phyloP scores from a whole-genome alignment of 495 filamentous ascomycete species.

The Penicillium steckii region DNA sequence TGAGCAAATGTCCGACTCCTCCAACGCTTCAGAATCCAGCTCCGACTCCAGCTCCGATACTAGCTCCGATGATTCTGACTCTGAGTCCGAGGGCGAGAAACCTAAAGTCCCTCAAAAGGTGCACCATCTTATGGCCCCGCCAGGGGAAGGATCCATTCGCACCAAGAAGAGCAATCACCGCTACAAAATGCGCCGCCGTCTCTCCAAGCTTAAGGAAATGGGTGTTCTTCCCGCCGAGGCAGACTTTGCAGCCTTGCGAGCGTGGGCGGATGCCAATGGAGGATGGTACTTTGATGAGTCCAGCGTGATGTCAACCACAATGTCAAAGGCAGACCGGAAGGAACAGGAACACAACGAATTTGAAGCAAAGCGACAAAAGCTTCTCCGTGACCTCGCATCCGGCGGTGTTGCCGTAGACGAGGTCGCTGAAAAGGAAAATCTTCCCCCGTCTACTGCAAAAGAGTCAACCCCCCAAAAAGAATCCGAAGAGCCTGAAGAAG shows the following conservation, averaged over 20 bases:
- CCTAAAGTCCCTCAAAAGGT: neutral
- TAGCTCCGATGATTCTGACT: slow-evolving; percentile 31
- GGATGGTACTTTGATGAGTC: slow-evolving; percentile 24
- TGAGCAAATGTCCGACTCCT: slow-evolving; percentile 2
- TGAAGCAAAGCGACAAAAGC: slow-evolving; percentile 48
- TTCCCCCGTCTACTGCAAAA: slow-evolving; percentile 17
- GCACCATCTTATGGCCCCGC: slow-evolving; percentile 22
- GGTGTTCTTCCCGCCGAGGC: slow-evolving; percentile 49
- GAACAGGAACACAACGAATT: slow-evolving; percentile 37
- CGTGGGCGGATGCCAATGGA: slow-evolving; percentile 33
- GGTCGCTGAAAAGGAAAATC: slow-evolving; percentile 36
- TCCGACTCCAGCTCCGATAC: slow-evolving; percentile 17
- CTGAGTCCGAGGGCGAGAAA: slow-evolving; percentile 30
- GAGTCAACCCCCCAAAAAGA: slow-evolving; percentile 15
- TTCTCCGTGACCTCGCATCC: slow-evolving; percentile 49
- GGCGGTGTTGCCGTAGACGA: slow-evolving; percentile 51
- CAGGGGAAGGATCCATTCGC: slow-evolving; percentile 42
- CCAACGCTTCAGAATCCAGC: slow-evolving; percentile 10
- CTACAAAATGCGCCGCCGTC: slow-evolving; percentile 43
- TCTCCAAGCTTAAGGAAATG: slow-evolving; percentile 49
- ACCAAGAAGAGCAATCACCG: slow-evolving; percentile 58
- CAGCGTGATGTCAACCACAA: slow-evolving; percentile 7
- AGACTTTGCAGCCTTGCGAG: slow-evolving; percentile 44
- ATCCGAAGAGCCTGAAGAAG: slow-evolving; percentile 25
- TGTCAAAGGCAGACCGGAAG: slow-evolving; percentile 17